Evolutionary conservation across 1,139 yeast species (phyloP), one percentile per base, ranked within the genome.

Genomic region (Geotrichum bryndzae): DNA sequence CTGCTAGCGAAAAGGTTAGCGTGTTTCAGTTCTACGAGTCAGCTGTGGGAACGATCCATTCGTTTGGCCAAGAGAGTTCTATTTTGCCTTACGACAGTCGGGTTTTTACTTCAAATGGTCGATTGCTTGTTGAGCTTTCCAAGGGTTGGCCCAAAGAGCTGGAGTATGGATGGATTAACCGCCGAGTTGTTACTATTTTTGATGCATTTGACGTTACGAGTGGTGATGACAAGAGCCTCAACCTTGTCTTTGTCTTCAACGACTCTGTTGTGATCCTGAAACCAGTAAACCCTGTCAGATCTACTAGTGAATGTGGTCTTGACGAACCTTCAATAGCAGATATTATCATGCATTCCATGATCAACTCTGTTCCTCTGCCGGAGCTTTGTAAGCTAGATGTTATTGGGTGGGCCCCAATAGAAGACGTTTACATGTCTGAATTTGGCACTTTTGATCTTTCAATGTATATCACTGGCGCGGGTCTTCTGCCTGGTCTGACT

Each of bases 51-150:
- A 86, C 90, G 0, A 87, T 91, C 41, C 89, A 90, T 69, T 89
- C 97, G 0, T 91, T 91, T 76, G 96, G 96, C 0, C 82, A 79
- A 50, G 63, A 60, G 53, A 57, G 59, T 33, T 53, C 62, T 7
- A 53, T 56, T 27, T 80, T 80, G 53, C 80, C 84, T 18, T 83
- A 82, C 65, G 81, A 79, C 66, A 81, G 84, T 53, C 80, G 97
- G 65, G 84, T 90, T 0, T 90, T 91, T 71, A 91, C 97, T 0
- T 96, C 97, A 0, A 87, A 96, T 0, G 98, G 97, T 0, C 90
- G 90, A 71, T 81, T 92, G 1, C 76, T 92, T 54, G 87, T 96
- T 0, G 97, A 90, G 69, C 73, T 91, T 31, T 96, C 97, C 6
- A 79, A 83, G 10, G 84, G 84, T 27, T 92, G 97, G 97, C 98